Base-by-base conservation (phyloP, 192 early-diverging fungal genomes). In the Podila clonocystis region DNA sequence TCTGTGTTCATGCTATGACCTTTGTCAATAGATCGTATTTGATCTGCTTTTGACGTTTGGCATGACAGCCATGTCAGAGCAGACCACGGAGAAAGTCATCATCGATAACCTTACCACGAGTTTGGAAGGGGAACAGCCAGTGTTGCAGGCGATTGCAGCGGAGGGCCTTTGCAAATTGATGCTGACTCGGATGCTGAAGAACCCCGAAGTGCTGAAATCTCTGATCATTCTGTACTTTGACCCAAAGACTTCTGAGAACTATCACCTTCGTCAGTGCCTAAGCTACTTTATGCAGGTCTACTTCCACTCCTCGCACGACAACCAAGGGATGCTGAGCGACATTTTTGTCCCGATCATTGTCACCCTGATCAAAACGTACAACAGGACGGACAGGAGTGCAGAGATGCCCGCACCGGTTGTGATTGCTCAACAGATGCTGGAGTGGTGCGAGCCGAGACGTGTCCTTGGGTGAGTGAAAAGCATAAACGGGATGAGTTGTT, bases 201-300 rank as follows among this genome's bases (percentile, higher is more conserved):
- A 85, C 41, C 60, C 85, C 20, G 75, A 83, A 59, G 85, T 87
- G 72, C 29, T n/a, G 29, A 9, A 31, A 7, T 22, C n/a, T 11
- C 19, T 97, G 75, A 83, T 96, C n/a, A 82, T 94, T 0, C 75
- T 95, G 20, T 97, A 96, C 83, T 96, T 93, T 82, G 91, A 95
- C 77, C 92, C 93, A 20, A 70, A 82, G 3, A 95, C 92, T 9
- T 82, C 71, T 13, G 70, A 61, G 36, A 96, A 95, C 71, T 82
- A 91, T 58, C 86, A 89, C 15, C 82, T 95, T 63, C 86, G 93
- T 1, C 95, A 96, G 74, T 97, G 95, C 69, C 86, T 97, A n/a
- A 89, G 87, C 26, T 97, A 96, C 74, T 97, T 97, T 64, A 89
- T 97, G 64, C 95, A 94, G 9, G 93, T 92, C 15, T 96, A 88